Evolutionary conservation across 2,329 filamentous ascomycete species (phyloP).

Genomic region (Septoria petroselini): DNA sequence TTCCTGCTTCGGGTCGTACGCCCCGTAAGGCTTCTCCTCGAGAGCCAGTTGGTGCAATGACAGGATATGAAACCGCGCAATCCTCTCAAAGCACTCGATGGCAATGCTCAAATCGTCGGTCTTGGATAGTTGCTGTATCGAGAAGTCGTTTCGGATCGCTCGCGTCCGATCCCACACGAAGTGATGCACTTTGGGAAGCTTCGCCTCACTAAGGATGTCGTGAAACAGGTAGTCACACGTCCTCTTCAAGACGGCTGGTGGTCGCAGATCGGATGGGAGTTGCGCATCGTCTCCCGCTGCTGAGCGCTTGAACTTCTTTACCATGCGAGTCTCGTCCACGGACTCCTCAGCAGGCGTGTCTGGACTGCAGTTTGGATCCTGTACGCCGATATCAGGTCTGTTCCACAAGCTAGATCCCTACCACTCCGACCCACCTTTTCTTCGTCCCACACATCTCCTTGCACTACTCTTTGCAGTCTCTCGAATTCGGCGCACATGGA

Average conservation of each 20-base stretch:
- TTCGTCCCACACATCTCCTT: conserved; percentile 59
- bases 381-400: conserved; percentile 29
- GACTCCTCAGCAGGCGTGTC: conserved; percentile 39
- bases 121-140: conserved; percentile 59
- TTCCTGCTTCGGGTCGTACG: conserved; percentile 58
- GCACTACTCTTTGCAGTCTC: conserved; percentile 58
- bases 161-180: conserved; percentile 66
- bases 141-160: conserved; percentile 63
- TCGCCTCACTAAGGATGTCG: conserved; percentile 50
- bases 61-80: conserved; percentile 62
- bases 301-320: conserved; percentile 62
- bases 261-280: conserved; percentile 61
- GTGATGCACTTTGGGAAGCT: conserved; percentile 55
- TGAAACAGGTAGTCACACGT: conserved; percentile 47
- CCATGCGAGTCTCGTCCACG: conserved; percentile 54
- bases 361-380: conserved; percentile 33
- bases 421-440: conserved; percentile 53
- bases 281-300: conserved; percentile 63
- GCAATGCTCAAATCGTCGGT: conserved; percentile 55
- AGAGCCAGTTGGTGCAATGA: conserved; percentile 59
- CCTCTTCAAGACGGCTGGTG: conserved; percentile 48
- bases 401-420: conserved; percentile 16
- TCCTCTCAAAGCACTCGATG: conserved; percentile 60
- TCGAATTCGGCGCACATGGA: conserved; percentile 65
- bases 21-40: conserved; percentile 48